Evolutionary conservation across 805 yeast species (phyloP).

Genomic region (Ogataea allantospora): DNA sequence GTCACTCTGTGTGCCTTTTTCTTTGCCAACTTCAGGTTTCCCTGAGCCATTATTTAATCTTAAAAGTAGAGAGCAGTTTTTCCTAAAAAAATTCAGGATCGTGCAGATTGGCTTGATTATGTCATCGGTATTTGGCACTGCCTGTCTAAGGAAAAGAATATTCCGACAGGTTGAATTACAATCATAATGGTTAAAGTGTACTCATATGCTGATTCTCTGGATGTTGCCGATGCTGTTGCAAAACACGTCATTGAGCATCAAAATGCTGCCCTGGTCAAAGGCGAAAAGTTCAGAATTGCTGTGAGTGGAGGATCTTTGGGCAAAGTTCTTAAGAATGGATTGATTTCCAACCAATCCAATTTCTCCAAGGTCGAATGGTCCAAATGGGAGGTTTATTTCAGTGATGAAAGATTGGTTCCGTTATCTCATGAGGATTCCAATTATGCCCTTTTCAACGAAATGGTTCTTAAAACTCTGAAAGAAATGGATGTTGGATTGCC

Average conservation of each 20-base stretch:
- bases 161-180: constrained; percentile 1
- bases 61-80: constrained; percentile 1
- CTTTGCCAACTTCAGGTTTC: constrained; percentile 53
- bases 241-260: constrained; percentile 60
- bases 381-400: constrained; percentile 78
- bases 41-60: constrained; percentile 62
- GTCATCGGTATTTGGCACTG: too few species aligned
- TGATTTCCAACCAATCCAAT: constrained; percentile 54
- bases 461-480: constrained; percentile 52
- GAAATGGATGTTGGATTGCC: constrained; percentile 48
- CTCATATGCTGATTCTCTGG: constrained; percentile 51
- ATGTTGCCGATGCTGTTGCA: constrained; percentile 68
- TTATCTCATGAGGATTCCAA: constrained; percentile 81
- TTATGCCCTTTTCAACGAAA: constrained; percentile 70
- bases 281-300: constrained; percentile 63
- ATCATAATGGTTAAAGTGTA: constrained; percentile 36
- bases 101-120: too few species aligned
- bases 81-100: too few species aligned
- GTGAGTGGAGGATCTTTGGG: constrained; percentile 91
- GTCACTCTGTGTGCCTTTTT: constrained; percentile 55
- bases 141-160: neutral
- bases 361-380: constrained; percentile 56
- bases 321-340: constrained; percentile 63
- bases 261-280: constrained; percentile 49
- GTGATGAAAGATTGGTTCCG: constrained; percentile 90